Evolutionary conservation across 1,284 basidiomycete species (phyloP).

Genomic region (Lentinus polychrous): DNA sequence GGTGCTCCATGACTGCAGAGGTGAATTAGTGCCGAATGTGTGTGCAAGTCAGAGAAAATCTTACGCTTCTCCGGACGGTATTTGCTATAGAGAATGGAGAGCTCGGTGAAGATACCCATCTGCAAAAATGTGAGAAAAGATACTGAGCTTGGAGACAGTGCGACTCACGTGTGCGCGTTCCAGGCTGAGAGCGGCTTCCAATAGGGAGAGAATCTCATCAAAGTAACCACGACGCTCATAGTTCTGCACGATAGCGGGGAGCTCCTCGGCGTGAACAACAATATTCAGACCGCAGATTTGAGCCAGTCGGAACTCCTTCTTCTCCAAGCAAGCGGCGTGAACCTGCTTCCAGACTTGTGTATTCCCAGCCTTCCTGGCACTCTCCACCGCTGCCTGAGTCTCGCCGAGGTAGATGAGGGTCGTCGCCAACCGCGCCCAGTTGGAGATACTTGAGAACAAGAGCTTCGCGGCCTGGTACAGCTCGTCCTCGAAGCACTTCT

Average conservation of each 20-base stretch:
- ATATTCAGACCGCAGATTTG: constrained; percentile 98
- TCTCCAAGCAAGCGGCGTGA: constrained; percentile 96
- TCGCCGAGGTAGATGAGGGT: constrained; percentile 98
- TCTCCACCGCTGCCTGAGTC: constrained; percentile 97
- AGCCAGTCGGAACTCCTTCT: constrained; percentile 93
- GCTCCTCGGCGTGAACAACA: constrained; percentile 90
- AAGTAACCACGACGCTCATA: constrained; percentile 95
- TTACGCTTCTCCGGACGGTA: constrained; percentile 89
- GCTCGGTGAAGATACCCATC: constrained; percentile 93
- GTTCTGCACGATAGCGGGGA: constrained; percentile 73
- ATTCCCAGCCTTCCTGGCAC: constrained; percentile 97
- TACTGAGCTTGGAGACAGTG: constrained; percentile 7
- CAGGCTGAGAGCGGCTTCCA: constrained; percentile 93
- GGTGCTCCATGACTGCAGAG: constrained; percentile 92
- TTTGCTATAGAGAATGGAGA: constrained; percentile 94
- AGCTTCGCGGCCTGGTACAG: constrained; percentile 97
- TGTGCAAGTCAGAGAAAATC: constrained; percentile 21
- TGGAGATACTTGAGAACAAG: constrained; percentile 94
- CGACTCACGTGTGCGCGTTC: constrained; percentile 87
- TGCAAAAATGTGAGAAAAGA: constrained; percentile 18
- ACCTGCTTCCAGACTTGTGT: constrained; percentile 99
- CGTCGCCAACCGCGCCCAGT: constrained; percentile 97
- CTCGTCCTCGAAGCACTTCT: constrained; percentile 99
- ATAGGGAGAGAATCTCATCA: constrained; percentile 85
- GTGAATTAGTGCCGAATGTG: not conserved